Evolutionary conservation across 768 basidiomycete species (phyloP), one percentile per base, ranked within the genome.

Genomic region (Tephrocybe sp.): DNA sequence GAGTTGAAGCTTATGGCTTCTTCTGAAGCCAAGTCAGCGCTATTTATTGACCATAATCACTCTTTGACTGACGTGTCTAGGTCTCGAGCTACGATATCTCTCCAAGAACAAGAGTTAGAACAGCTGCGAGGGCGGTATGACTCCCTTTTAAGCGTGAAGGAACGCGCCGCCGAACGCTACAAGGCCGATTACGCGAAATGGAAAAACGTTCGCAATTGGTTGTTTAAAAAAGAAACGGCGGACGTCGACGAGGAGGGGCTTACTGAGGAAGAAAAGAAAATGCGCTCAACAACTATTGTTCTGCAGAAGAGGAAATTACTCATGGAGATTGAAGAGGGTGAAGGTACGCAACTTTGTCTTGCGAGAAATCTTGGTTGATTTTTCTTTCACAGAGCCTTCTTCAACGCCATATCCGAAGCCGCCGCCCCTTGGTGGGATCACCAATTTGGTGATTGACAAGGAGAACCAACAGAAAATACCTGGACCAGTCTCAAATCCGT

Each of bases 121-220:
- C 58, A 69, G 8, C 64, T 82, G 2, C 58, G 73, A 48, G 57
- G 46, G 31, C 71, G 71, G 11, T 82, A 78, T 49, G 77, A 81
- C 35, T 69, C 68, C 0, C 66, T 87, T 1, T 53, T 65, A 5
- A 66, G 68, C 34, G 67, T 71, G 23, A 75, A 76, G 48, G 69
- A 73, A 45, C 72, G 76, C 1, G 75, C 75, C 11, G 72, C 72
- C 10, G 68, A 63, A 17, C 74, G 73, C 16, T 81, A 80, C 63
- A 73, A 76, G 52, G 51, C 54, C 16, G 79, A 86, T 60, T 82
- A 75, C 64, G 74, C 74, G 61, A 77, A 72, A 51, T 85, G 80
- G 80, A 65, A 65, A 38, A 60, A 58, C 13, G 71, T 79, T 57
- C 74, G 74, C 45, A 54, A 63, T 23, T 81, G 73, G 75, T 56